Evolutionary conservation across 1,139 yeast species (phyloP).

Genomic region (Kodamaea sp.): DNA sequence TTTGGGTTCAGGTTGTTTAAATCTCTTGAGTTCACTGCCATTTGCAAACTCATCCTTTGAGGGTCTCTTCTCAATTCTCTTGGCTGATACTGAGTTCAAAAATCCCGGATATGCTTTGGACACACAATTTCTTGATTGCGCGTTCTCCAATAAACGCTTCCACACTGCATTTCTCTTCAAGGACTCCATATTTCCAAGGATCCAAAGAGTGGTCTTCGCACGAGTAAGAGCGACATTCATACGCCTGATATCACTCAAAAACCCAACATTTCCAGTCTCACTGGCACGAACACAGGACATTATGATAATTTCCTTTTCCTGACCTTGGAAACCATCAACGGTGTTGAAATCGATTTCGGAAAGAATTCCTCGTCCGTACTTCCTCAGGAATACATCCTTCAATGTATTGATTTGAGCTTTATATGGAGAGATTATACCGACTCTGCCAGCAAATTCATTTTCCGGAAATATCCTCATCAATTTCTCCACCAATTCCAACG

Average conservation of each 20-base stretch:
- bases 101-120: constrained; percentile 42
- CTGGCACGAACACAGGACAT: constrained; percentile 95
- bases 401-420: constrained; percentile 77
- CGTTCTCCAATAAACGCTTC: constrained; percentile 66
- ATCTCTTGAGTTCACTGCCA: constrained; percentile 3
- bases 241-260: constrained; percentile 84
- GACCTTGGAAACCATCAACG: constrained; percentile 98
- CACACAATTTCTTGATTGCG: constrained; percentile 46
- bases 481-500: constrained; percentile 65
- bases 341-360: constrained; percentile 86
- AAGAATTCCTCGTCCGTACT: constrained; percentile 63
- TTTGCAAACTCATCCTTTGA: not conserved
- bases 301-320: constrained; percentile 90
- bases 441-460: constrained; percentile 62
- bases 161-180: constrained; percentile 66
- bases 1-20: no score
- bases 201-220: constrained; percentile 91
- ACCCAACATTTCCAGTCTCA: constrained; percentile 71
- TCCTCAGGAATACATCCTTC: constrained; percentile 54
- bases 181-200: constrained; percentile 75
- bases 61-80: no score
- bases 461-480: constrained; percentile 54
- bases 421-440: constrained; percentile 94
- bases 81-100: constrained; percentile 19
- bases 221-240: constrained; percentile 96